phyloP scores from a whole-genome alignment of 768 basidiomycete genomes.

The Mycena epipterygia region DNA sequence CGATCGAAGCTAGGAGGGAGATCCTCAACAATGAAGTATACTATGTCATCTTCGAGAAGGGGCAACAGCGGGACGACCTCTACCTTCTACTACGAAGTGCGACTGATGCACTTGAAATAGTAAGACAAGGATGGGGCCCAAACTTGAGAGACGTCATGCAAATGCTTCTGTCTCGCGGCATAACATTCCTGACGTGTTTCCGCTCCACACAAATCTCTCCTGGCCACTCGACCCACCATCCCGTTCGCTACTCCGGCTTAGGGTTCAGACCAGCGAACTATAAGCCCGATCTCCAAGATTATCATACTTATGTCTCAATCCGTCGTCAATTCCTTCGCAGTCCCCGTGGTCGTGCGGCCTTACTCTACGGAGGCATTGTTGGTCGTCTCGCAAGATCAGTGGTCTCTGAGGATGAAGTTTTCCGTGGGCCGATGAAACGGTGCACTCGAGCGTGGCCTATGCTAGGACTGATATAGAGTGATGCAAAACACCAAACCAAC shows the following conservation, averaged over 20 bases:
- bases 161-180: background rate
- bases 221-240: too few species aligned
- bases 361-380: conserved; percentile 43
- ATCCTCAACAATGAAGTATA: background rate
- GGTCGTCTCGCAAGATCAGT: conserved; percentile 38
- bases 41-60: background rate
- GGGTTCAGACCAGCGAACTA: conserved; percentile 10
- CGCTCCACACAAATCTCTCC: background rate
- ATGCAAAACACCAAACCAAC: too few species aligned
- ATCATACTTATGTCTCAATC: conserved; percentile 10
- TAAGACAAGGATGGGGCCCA: background rate
- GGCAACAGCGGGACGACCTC: background rate
- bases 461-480: too few species aligned
- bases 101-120: background rate
- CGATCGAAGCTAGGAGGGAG: background rate
- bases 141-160: background rate
- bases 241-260: background rate
- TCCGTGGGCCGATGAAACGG: conserved; percentile 40
- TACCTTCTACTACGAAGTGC: background rate
- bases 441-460: too few species aligned
- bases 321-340: conserved; percentile 15
- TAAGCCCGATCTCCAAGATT: conserved; percentile 18
- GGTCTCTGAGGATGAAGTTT: conserved; percentile 24
- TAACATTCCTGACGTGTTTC: background rate
- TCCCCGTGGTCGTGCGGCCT: conserved; percentile 41